These are phyloP conservation scores for Lophiotrema nucula DNA, from an alignment of 495 filamentous ascomycete species.

Conservation along the genomic window DNA sequence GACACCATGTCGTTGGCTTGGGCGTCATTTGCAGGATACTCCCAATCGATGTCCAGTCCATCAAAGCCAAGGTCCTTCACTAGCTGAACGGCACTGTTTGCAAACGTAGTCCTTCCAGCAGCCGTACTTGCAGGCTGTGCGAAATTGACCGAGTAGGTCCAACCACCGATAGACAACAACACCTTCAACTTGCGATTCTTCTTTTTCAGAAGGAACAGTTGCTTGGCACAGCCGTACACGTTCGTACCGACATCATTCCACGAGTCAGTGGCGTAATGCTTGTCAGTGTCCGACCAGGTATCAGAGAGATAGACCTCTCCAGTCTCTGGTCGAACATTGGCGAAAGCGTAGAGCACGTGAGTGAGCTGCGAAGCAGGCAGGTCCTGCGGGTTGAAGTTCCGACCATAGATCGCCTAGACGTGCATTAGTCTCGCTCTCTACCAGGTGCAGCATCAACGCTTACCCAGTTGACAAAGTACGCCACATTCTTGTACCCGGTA, in stretches of 20 bases:
- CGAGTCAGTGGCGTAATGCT: constrained; percentile 83
- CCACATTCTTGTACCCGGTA: constrained; percentile 63
- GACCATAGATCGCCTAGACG: constrained; percentile 68
- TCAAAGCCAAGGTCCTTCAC: constrained; percentile 57
- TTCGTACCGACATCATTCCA: constrained; percentile 59
- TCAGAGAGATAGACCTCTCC: constrained; percentile 85
- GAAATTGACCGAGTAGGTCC: constrained; percentile 94
- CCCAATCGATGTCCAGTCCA: constrained; percentile 37
- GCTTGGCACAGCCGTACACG: constrained; percentile 87
- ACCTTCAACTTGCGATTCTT: constrained; percentile 85
- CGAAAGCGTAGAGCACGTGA: constrained; percentile 90
- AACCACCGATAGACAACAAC: constrained; percentile 90
- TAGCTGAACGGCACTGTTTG: constrained; percentile 61
- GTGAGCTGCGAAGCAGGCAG: constrained; percentile 84
- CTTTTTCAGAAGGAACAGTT: constrained; percentile 89
- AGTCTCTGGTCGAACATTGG: constrained; percentile 71
- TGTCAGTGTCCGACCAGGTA: constrained; percentile 77
- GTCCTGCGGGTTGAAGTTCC: constrained; percentile 84
- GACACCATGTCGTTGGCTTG: constrained; percentile 70
- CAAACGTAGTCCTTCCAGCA: constrained; percentile 62
- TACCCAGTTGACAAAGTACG: constrained; percentile 89
- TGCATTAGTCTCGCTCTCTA: background rate
- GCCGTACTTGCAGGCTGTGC: constrained; percentile 66
- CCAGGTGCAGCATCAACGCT: background rate
- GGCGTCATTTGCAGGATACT: constrained; percentile 40